A percentile compares a stretch with the other conserved stretches of the same genome.
Conservation (phyloP, 495 filamentous ascomycete species). For the Aspergillus baeticus region DNA sequence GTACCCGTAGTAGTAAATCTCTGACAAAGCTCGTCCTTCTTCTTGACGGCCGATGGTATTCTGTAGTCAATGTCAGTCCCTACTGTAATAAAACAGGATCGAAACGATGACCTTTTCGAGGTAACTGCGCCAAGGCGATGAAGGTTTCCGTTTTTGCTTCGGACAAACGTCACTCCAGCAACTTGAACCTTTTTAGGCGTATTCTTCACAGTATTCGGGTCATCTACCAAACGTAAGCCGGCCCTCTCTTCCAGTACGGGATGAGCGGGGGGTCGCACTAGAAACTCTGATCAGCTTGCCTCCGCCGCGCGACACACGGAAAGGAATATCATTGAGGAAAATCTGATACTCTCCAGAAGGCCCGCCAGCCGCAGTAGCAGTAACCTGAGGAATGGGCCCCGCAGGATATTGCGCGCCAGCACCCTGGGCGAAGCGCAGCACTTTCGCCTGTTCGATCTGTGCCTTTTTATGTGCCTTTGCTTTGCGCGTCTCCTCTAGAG, state of each 20-base stretch:
- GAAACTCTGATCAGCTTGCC: constrained; percentile 78
- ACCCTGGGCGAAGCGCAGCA: constrained; percentile 44
- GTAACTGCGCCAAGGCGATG: constrained; percentile 58
- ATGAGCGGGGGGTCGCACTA: constrained; percentile 52
- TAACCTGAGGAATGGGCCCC: constrained; percentile 38
- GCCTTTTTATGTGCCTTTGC: constrained; percentile 58
- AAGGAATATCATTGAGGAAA: constrained; percentile 71
- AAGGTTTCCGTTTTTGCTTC: constrained; percentile 90
- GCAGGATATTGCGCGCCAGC: constrained; percentile 21
- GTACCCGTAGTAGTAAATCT: constrained; percentile 91
- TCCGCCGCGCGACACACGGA: constrained; percentile 71
- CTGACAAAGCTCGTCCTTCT: constrained; percentile 79
- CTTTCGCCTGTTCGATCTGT: constrained; percentile 60
- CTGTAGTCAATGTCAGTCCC: constrained; percentile 30
- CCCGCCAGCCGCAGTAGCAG: constrained; percentile 30
- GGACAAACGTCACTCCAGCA: constrained; percentile 80
- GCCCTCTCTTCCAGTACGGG: constrained; percentile 14
- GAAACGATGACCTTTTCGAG: constrained; percentile 39
- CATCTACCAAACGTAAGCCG: constrained; percentile 55
- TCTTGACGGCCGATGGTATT: constrained; percentile 55
- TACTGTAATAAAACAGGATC: neutral
- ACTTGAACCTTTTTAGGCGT: constrained; percentile 79
- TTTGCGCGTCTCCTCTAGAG: constrained; percentile 69
- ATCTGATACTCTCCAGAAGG: constrained; percentile 60
- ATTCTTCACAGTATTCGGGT: constrained; percentile 58